Percentiles rank a stretch among this genome's conserved stretches.
phyloP scores from a whole-genome alignment of 169 alveolate species.

The Cryptosporidium bovis region DNA sequence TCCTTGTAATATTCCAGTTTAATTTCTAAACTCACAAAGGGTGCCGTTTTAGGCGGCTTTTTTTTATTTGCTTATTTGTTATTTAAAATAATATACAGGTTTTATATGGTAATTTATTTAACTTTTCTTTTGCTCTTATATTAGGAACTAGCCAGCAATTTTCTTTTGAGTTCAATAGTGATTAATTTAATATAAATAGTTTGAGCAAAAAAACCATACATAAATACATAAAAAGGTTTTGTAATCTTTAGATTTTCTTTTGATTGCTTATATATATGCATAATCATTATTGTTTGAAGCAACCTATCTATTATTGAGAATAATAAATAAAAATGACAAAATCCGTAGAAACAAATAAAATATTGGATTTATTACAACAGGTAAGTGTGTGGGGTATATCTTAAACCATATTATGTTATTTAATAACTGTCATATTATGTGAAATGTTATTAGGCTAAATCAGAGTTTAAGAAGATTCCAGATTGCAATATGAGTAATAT shows the following conservation, averaged over 20 bases:
- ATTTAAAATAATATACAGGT: too few relatives aligned
- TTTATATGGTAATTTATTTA: not conserved
- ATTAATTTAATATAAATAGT: not conserved
- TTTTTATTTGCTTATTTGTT: not conserved
- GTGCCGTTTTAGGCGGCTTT: not conserved
- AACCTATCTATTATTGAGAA: too few relatives aligned
- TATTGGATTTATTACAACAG: conserved; percentile 31
- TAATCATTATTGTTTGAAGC: not conserved
- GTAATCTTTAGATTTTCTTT: too few relatives aligned
- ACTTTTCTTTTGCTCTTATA: not conserved
- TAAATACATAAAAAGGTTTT: not conserved
- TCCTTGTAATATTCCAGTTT: not conserved
- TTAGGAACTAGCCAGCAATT: not conserved
- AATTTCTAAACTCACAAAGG: not conserved
- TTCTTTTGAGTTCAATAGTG: not conserved
- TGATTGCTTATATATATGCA: too few relatives aligned
- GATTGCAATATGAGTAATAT: not conserved
- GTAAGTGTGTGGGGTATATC: conserved; percentile 16
- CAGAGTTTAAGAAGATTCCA: conserved; percentile 5
- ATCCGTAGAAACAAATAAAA: conserved; percentile 41
- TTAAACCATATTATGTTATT: not conserved
- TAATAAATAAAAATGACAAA: not conserved
- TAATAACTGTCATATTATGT: not conserved
- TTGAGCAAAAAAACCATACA: not conserved
- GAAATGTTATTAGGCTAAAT: conserved; percentile 24